Evolutionary conservation across 768 basidiomycete species (phyloP).

Genomic region (Serendipita sp.): DNA sequence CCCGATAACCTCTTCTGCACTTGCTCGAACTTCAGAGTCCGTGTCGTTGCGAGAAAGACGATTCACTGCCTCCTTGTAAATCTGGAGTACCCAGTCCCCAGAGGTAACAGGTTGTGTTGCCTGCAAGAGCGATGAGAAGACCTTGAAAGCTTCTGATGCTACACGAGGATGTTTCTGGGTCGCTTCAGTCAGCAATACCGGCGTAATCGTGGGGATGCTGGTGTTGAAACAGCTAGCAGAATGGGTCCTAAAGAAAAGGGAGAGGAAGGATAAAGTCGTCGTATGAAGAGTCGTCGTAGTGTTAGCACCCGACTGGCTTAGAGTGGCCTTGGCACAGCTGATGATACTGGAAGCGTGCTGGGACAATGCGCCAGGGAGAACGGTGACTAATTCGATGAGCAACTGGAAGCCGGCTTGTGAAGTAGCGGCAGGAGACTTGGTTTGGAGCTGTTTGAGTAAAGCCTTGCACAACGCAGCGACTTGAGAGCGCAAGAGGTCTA

Average conservation of each 20-base stretch:
- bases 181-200: constrained; percentile 56
- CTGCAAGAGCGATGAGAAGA: constrained; percentile 67
- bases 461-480: constrained; percentile 65
- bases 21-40: constrained; percentile 74
- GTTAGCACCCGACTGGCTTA: constrained; percentile 52
- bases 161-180: constrained; percentile 78
- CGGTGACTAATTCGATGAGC: constrained; percentile 54
- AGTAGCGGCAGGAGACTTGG: constrained; percentile 59
- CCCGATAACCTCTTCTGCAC: constrained; percentile 68
- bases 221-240: constrained; percentile 35
- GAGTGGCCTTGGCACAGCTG: constrained; percentile 42
- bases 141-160: constrained; percentile 73
- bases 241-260: constrained; percentile 66
- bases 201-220: constrained; percentile 50
- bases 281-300: constrained; percentile 71
- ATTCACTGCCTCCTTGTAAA: constrained; percentile 59
- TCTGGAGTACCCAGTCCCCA: constrained; percentile 46
- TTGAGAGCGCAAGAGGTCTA: constrained; percentile 52
- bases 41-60: constrained; percentile 68
- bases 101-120: constrained; percentile 52
- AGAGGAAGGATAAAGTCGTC: constrained; percentile 70
- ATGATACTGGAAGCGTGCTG: constrained; percentile 47
- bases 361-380: constrained; percentile 71
- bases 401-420: constrained; percentile 78
- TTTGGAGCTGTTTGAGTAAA: constrained; percentile 69